phyloP scores from a whole-genome alignment of 2,329 filamentous ascomycete species.

The Stemphylium vesicarium region DNA sequence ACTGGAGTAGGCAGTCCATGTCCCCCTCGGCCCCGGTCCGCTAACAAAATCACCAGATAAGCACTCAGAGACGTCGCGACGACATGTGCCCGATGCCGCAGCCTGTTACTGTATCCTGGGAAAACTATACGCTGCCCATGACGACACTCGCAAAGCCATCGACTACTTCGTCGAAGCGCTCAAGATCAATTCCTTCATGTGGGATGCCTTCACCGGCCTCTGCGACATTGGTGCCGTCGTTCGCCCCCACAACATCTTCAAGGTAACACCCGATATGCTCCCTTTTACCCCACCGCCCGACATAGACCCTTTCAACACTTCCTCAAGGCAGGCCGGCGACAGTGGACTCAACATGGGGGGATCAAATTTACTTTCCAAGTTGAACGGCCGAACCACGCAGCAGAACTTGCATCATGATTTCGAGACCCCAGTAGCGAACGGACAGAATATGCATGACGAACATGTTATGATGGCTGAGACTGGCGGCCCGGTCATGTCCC shows the following conservation, averaged over 20 bases:
- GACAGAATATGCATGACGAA: slow-evolving; percentile 49
- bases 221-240: slow-evolving; percentile 83
- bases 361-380: slow-evolving; percentile 48
- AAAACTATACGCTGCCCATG: slow-evolving; percentile 83
- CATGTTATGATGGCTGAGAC: slow-evolving; percentile 52
- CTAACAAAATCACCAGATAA: slow-evolving; percentile 56
- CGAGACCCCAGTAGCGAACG: slow-evolving; percentile 57
- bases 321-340: slow-evolving; percentile 40
- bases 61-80: slow-evolving; percentile 77
- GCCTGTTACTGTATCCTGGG: slow-evolving; percentile 84
- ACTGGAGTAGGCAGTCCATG: slow-evolving; percentile 68
- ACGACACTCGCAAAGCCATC: slow-evolving; percentile 80
- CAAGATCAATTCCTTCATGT: slow-evolving; percentile 93
- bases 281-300: slow-evolving; percentile 46
- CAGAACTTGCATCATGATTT: slow-evolving; percentile 41
- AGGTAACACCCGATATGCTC: slow-evolving; percentile 69
- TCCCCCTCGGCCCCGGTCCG: background rate
- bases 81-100: slow-evolving; percentile 80
- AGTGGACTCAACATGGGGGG: slow-evolving; percentile 45
- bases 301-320: slow-evolving; percentile 55
- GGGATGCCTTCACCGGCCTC: slow-evolving; percentile 91
- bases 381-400: slow-evolving; percentile 52
- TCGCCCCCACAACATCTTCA: slow-evolving; percentile 86
- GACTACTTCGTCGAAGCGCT: slow-evolving; percentile 87
- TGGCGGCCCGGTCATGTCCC: slow-evolving; percentile 46